Evolutionary conservation across 768 basidiomycete species (phyloP), one percentile per base, ranked within the genome.

Genomic region (Termitomyces sp.): DNA sequence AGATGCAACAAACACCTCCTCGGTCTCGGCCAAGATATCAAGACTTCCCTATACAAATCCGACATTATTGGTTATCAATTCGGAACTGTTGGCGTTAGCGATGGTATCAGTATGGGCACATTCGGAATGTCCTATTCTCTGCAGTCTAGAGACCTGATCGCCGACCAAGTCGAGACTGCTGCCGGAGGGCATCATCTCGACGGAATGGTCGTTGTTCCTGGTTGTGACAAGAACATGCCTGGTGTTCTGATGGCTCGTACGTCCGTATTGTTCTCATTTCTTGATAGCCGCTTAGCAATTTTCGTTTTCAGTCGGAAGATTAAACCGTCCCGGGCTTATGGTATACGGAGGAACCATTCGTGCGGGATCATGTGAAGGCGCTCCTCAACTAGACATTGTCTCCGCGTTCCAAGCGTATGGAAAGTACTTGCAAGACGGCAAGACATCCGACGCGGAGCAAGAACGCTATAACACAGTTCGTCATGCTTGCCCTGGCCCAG

Each of bases 221-320:
- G 96, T 45, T 98, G 94, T 72, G 96, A 99, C 80, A 99, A 99
- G 79, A 99, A 99, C 77, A 98, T 99, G 96, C 97, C 97, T n/a
- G 97, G 97, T 63, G 96, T 97, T 42, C 80, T 98, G 68, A 99
- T 99, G 84, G 97, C 94, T 52, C 85, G 92, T 94, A 69, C 77
- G 91, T 68, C 40, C 38, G 50, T 46, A 58, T 60, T 57, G 40
- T 54, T 60, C 56, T 59, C 51, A 54, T 56, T 55, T 54, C 61
- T 45, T 64, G 61, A 64, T 68, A 60, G 64, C 62, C 65, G 56
- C 64, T 68, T 60, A 65, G 56, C 52, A 57, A 63, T 64, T 66
- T 65, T 60, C 56, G 51, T 56, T 50, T 45, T 47, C 66, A 94
- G 92, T 99, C 56, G 97, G 96, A 54, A 85, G 97, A 46, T 79